Percentiles rank a stretch among this genome's conserved stretches.
Evolutionary conservation across 1,284 basidiomycete species (phyloP).

Genomic region (Peniophora sp.): DNA sequence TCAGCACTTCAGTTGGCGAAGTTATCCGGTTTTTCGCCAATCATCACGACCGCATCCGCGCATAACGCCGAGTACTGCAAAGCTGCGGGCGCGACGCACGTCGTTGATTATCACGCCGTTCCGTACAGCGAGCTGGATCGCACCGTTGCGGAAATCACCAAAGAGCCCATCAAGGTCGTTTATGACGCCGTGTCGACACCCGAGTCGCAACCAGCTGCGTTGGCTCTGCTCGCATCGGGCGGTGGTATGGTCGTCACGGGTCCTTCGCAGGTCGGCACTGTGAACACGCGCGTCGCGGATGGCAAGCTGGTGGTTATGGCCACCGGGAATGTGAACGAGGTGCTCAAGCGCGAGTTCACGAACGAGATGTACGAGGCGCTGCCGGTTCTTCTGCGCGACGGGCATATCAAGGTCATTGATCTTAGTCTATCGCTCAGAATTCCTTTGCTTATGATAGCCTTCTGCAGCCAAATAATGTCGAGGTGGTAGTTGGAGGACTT

Average conservation of each 20-base stretch:
- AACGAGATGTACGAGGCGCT: slow-evolving; percentile 5
- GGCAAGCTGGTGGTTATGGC: slow-evolving; percentile 7
- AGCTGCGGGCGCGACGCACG: slow-evolving; percentile 25
- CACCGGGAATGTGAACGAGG: slow-evolving; percentile 18
- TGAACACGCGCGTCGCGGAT: slow-evolving; percentile 1
- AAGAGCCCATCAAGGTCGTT: slow-evolving; percentile 12
- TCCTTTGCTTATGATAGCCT: background rate
- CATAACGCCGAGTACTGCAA: slow-evolving; percentile 22
- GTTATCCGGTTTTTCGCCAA: slow-evolving; percentile 24
- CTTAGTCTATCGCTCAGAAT: background rate
- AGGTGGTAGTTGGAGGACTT: background rate
- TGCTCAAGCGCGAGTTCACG: slow-evolving; percentile 29
- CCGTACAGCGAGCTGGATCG: background rate
- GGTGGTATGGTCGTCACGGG: slow-evolving; percentile 13
- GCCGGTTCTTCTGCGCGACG: slow-evolving; percentile 6
- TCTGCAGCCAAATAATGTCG: slow-evolving; percentile 2
- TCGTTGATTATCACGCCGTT: slow-evolving; percentile 19
- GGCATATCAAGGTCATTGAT: slow-evolving; percentile 6
- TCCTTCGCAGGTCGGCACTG: slow-evolving; percentile 4
- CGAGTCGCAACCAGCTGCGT: slow-evolving; percentile 15
- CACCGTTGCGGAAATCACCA: background rate
- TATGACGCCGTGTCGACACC: slow-evolving; percentile 20
- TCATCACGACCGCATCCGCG: slow-evolving; percentile 25
- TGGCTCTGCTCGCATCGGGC: slow-evolving; percentile 12
- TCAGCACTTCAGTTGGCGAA: slow-evolving; percentile 5